Base-by-base conservation (phyloP, 257 asterid genomes). In the Henckelia pumila region DNA sequence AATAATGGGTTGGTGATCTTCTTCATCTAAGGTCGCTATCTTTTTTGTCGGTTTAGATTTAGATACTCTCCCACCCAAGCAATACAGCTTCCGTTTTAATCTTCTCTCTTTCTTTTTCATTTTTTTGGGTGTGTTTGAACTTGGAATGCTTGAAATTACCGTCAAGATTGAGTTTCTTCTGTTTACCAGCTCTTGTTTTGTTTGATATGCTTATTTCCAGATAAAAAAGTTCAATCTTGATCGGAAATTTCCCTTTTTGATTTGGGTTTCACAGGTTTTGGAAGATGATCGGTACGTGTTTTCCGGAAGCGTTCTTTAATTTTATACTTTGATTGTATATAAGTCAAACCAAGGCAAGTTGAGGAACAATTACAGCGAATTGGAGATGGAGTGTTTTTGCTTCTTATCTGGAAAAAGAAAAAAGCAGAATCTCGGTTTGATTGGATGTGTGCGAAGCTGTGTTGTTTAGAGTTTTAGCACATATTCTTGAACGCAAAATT, bases 31-130 rank as follows among this genome's bases (percentile, higher is more conserved):
- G 52, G 70, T 67, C 61, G 59, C 87, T 75, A 69, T 75, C 80
- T 76, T 77, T 86, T 77, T 78, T 79, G 87, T 77, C 84, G 85
- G 87, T 71, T 40, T 71, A 64, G 81, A 81, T 78, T 79, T 66
- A 26, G 77, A 82, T 78, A 76, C 80, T 76, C 73, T 63, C 40
- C 68, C 75, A 66, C 68, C 77, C 59, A 59, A 61, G 33, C 70
- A 59, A 57, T 71, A 68, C 76, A 70, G 63, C 68, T 64, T 53
- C 73, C 14, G 26, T 64, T 57, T 66, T 66, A 13, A 63, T 16
- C 70, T 10, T 75, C 44, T 73, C 44, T 73, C 64, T 47, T 66
- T 44, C 6, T 13, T n/a, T 63, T 4, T 5, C 20, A 28, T 5
- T 16, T 30, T 37, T 19, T 67, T 75, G 19, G 37, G 40, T 29